Base-by-base conservation (phyloP, 352 stramenopile species). In the Phytophthora pini region DNA sequence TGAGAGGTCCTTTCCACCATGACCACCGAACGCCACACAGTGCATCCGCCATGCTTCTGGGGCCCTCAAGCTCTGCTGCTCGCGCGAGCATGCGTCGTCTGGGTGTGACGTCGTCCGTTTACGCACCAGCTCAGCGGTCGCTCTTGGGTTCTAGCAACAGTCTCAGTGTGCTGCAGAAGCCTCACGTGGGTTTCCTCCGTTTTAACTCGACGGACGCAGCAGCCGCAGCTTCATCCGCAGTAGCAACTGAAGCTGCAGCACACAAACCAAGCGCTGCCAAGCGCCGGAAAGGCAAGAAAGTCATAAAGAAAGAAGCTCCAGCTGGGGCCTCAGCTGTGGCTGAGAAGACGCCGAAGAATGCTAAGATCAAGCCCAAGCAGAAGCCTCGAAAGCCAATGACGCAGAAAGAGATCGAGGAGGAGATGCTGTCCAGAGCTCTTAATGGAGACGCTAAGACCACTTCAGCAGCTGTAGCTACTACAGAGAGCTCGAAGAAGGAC, bases 351-450 rank as follows among this genome's bases (percentile, higher is more conserved):
- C 20, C 13, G 15, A 44, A 72, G 38, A 64, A 5, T n/a, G 4
- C 32, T 10, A 71, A 56, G 45, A 47, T 51, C 29, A 65, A 53
- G 38, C 4, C 38, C 11, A 61, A 61, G 61, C 24, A 41, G 12
- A 66, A 74, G 24, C 44, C 29, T 32, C 68, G 56, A 5, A 79
- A 79, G 46, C 22, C 47, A 2, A 52, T 54, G 64, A 70, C 27
- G 2, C 53, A 70, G 49, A 78, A 80, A 53, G 49, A 78, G 54
- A 56, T 71, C 17, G 74, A 82, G 43, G 74, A 82, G 55, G 40
- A 74, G 22, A 68, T 80, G 56, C 58, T 82, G 58, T 31, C 58
- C 10, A 67, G 55, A 60, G 64, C 61, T 8, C 40, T 78, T 5
- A 22, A 45, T 24, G 47, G 57, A 61, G 60, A 74, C 8, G n/a